Evolutionary conservation across 75 land plant species (phyloP).

Genomic region (Azolla pinnata): DNA sequence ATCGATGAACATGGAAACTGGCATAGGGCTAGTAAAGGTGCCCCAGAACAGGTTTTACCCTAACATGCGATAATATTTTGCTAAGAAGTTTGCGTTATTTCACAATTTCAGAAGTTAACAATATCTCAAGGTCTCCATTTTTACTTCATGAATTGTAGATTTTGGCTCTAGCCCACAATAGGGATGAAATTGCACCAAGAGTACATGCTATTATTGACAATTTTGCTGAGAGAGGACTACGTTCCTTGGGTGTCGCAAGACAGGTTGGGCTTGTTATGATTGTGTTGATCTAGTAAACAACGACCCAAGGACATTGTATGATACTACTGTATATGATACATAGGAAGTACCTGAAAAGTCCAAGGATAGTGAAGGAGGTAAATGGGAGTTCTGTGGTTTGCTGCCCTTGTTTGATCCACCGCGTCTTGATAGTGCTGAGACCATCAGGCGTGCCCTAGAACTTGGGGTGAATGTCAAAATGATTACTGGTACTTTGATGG

Average conservation of each 20-base stretch:
- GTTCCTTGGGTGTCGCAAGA: slow-evolving; percentile 36
- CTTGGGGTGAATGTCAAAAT: slow-evolving; percentile 81
- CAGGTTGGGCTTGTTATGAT: slow-evolving; percentile 16
- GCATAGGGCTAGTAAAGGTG: slow-evolving; percentile 77
- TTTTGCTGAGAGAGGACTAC: slow-evolving; percentile 46
- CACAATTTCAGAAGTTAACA: neutral
- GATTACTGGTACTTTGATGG: slow-evolving; percentile 45
- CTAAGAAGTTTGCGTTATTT: neutral
- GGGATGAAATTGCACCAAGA: slow-evolving; percentile 26
- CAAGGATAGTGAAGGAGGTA: slow-evolving; percentile 46
- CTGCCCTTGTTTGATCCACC: slow-evolving; percentile 78
- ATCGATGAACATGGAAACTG: slow-evolving; percentile 65
- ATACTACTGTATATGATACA: neutral
- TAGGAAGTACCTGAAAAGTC: slow-evolving; percentile 45
- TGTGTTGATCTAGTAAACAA: too few species aligned
- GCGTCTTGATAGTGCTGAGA: slow-evolving; percentile 76
- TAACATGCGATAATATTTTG: neutral
- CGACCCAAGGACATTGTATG: neutral
- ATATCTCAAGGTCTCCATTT: too few species aligned
- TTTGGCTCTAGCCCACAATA: slow-evolving; percentile 32
- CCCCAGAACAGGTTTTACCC: slow-evolving; percentile 65
- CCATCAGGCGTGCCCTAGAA: slow-evolving; percentile 54
- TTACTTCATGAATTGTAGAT: slow-evolving; percentile 19
- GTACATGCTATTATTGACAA: slow-evolving; percentile 38
- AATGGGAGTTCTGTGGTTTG: slow-evolving; percentile 57